Evolutionary conservation across 768 basidiomycete genomes (phyloP).

Genomic region (Serendipita sp.): DNA sequence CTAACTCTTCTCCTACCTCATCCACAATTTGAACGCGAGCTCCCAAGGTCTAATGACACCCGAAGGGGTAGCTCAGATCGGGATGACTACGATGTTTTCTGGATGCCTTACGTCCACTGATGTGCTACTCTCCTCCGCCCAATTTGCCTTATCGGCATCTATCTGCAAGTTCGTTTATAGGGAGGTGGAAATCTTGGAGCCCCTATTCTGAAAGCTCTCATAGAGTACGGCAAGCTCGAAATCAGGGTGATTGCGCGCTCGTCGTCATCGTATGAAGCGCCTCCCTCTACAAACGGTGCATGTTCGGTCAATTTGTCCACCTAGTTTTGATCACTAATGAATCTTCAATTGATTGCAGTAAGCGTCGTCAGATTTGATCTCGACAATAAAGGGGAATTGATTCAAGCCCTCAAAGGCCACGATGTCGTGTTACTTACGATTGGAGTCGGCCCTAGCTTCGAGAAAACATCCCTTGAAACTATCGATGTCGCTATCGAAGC

Average conservation of each 20-base stretch:
- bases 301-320: neutral
- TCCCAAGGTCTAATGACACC: too few species aligned
- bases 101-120: too few species aligned
- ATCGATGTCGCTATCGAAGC: slow-evolving; percentile 6
- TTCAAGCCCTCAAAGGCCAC: neutral
- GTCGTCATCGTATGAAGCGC: neutral
- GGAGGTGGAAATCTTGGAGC: neutral
- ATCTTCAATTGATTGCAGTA: neutral
- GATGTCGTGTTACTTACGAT: neutral
- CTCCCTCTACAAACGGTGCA: neutral
- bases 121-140: too few species aligned
- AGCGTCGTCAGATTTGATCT: neutral
- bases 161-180: too few species aligned
- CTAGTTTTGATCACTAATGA: neutral
- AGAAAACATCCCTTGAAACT: neutral
- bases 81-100: too few species aligned
- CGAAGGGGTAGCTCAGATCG: too few species aligned
- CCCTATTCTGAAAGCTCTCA: neutral
- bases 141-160: too few species aligned
- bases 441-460: neutral
- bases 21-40: too few species aligned
- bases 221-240: neutral
- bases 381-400: neutral
- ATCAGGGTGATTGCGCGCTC: neutral
- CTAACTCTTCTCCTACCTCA: too few species aligned